Conservation (phyloP, 768 basidiomycete species). For the Auriscalpium vulgare region DNA sequence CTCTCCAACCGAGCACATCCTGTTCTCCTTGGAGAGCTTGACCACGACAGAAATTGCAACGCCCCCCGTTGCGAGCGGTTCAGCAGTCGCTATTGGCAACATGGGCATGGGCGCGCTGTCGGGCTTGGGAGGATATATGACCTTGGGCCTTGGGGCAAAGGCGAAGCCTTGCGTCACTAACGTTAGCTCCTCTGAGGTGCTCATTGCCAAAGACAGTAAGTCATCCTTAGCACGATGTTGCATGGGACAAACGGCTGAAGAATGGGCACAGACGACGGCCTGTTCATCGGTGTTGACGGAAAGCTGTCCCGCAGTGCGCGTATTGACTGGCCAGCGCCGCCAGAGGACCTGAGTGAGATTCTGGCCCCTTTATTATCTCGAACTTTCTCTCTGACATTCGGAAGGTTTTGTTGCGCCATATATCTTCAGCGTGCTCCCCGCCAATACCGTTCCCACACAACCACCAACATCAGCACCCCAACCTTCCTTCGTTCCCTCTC, state of each 20-base stretch:
- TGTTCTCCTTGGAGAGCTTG: constrained; percentile 60
- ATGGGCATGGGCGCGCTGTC: constrained; percentile 70
- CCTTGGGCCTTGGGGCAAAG: constrained; percentile 68
- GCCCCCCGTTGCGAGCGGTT: constrained; percentile 26
- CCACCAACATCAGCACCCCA: constrained; percentile 19
- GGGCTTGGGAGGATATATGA: constrained; percentile 81
- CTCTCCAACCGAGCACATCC: constrained; percentile 66
- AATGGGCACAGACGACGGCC: constrained; percentile 47
- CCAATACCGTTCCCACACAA: constrained; percentile 43
- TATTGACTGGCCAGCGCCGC: constrained; percentile 72
- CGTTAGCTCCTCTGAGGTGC: constrained; percentile 50
- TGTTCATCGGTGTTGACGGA: constrained; percentile 55
- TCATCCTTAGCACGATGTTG: constrained; percentile 5
- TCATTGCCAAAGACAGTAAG: constrained; percentile 78
- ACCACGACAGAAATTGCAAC: constrained; percentile 44
- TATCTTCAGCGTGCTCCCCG: constrained; percentile 65
- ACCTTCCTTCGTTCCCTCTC: constrained; percentile 40
- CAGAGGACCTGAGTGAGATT: constrained; percentile 65
- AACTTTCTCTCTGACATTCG: constrained; percentile 2
- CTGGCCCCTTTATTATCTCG: no score
- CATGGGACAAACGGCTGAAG: not conserved
- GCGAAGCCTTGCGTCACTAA: constrained; percentile 55
- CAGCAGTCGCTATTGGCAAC: constrained; percentile 34
- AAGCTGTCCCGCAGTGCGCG: constrained; percentile 38
- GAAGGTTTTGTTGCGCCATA: constrained; percentile 72